phyloP scores from a whole-genome alignment of 495 filamentous ascomycete genomes.

The Xylaria intraflava region DNA sequence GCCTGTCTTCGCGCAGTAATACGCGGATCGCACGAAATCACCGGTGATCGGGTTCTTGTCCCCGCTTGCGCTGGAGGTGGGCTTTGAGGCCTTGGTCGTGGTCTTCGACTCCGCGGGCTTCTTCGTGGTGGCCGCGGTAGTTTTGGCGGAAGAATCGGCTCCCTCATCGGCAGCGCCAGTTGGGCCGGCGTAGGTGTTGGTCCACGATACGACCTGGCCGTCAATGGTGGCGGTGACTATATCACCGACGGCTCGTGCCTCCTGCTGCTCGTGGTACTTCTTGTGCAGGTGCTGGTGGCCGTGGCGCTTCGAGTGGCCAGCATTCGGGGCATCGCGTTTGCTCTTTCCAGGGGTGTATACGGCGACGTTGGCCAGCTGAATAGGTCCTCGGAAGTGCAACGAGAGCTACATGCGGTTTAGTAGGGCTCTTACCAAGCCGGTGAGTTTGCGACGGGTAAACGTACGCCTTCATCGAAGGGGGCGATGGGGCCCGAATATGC shows the following conservation, averaged over 20 bases:
- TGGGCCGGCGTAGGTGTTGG: slow-evolving; percentile 51
- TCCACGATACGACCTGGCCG: slow-evolving; percentile 55
- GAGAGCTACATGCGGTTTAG: slow-evolving; percentile 47
- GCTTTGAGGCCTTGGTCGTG: not conserved
- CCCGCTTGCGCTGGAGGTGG: slow-evolving; percentile 3
- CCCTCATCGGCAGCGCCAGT: slow-evolving; percentile 9
- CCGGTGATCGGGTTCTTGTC: slow-evolving; percentile 17
- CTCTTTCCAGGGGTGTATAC: slow-evolving; percentile 47
- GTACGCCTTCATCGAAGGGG: slow-evolving; percentile 62
- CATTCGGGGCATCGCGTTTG: slow-evolving; percentile 21
- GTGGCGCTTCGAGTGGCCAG: slow-evolving; percentile 30
- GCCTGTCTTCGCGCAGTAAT: slow-evolving; percentile 48
- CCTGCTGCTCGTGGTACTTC: slow-evolving; percentile 23
- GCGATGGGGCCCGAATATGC: slow-evolving; percentile 52
- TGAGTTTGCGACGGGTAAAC: slow-evolving; percentile 18
- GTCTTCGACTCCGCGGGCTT: not conserved
- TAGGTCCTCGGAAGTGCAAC: slow-evolving; percentile 62
- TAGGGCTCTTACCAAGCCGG: not conserved
- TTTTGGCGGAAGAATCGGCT: slow-evolving; percentile 2
- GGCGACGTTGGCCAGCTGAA: slow-evolving; percentile 55
- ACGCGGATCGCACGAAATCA: slow-evolving; percentile 39
- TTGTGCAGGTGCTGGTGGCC: slow-evolving; percentile 30
- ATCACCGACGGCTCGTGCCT: slow-evolving; percentile 16
- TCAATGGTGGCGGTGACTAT: slow-evolving; percentile 56
- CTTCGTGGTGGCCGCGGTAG: not conserved